These are phyloP conservation scores for Melastoma malabathricum DNA, from an alignment of 345 rosid species.

Conservation along the genomic window DNA sequence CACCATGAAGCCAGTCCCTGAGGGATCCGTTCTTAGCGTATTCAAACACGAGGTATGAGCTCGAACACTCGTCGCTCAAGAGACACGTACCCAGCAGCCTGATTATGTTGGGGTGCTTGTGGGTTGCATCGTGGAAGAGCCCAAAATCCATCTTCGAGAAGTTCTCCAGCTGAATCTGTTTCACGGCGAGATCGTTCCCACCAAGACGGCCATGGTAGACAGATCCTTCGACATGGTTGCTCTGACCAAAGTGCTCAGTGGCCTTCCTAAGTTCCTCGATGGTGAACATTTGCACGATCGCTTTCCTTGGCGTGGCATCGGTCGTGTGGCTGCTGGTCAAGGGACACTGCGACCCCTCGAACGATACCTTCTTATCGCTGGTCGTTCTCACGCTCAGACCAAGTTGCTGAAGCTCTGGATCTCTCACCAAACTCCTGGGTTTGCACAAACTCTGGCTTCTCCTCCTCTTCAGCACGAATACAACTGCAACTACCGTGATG, in stretches of 20 bases:
- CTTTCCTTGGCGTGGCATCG: constrained; percentile 30
- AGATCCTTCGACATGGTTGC: constrained; percentile 61
- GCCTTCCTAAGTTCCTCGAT: constrained; percentile 61
- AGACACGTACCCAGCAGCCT: constrained; percentile 61
- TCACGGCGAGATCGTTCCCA: constrained; percentile 70
- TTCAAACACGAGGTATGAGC: constrained; percentile 53
- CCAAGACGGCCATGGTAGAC: constrained; percentile 69
- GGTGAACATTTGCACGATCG: constrained; percentile 36
- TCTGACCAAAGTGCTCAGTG: constrained; percentile 59
- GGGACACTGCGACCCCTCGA: constrained; percentile 56
- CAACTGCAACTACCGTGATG: constrained; percentile 23
- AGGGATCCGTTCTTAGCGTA: constrained; percentile 77
- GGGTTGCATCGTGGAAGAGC: constrained; percentile 39
- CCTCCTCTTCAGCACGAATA: constrained; percentile 44
- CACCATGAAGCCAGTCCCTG: constrained; percentile 88
- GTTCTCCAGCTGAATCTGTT: constrained; percentile 20
- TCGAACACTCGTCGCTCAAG: constrained; percentile 26
- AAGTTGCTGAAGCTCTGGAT: constrained; percentile 63
- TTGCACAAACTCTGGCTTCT: constrained; percentile 19
- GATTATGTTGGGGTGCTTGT: constrained; percentile 62
- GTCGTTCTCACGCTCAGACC: constrained; percentile 64
- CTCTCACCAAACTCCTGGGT: constrained; percentile 9
- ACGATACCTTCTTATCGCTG: constrained; percentile 74
- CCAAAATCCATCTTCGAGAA: constrained; percentile 36
- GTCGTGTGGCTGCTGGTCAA: constrained; percentile 25